These are phyloP conservation scores for Penicillium diatomitis DNA, from an alignment of 495 filamentous ascomycete genomes.

Conservation along the genomic window DNA sequence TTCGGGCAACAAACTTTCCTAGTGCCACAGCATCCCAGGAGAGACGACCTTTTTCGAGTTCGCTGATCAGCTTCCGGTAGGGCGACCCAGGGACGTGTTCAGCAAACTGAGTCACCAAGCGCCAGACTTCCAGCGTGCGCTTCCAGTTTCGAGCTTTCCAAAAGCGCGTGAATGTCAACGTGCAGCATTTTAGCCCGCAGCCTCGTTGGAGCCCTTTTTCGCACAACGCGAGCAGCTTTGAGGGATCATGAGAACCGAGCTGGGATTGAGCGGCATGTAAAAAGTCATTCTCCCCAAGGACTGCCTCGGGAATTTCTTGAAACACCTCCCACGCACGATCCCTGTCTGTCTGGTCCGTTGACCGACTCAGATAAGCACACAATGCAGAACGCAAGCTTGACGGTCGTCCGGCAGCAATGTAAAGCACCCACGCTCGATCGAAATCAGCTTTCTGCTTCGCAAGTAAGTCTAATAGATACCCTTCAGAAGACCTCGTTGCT, in stretches of 20 bases:
- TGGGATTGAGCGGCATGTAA: conserved; percentile 22
- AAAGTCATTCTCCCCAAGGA: conserved; percentile 31
- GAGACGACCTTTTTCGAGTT: conserved; percentile 2
- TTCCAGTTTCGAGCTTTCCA: conserved; percentile 30
- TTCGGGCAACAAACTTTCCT: conserved; percentile 6
- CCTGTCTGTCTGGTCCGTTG: conserved; percentile 22
- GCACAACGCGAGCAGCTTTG: conserved; percentile 22
- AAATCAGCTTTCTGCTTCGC: conserved; percentile 9
- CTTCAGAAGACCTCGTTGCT: conserved; percentile 3
- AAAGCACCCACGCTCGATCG: conserved; percentile 31
- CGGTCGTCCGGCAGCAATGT: conserved; percentile 21
- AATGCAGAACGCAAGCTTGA: conserved; percentile 19
- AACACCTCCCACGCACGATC: conserved; percentile 35
- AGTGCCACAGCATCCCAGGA: conserved; percentile 9
- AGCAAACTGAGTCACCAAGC: conserved; percentile 1
- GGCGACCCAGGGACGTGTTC: background rate
- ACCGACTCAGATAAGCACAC: conserved; percentile 30
- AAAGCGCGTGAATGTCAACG: conserved; percentile 22
- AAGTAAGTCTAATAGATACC: conserved; percentile 14
- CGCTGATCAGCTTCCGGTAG: background rate
- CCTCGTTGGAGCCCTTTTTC: conserved; percentile 18
- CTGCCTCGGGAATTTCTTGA: conserved; percentile 19
- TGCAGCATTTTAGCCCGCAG: conserved; percentile 11
- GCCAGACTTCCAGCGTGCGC: conserved; percentile 4
- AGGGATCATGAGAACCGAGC: conserved; percentile 5